Evolutionary conservation across 805 yeast genomes (phyloP).

Genomic region (Candida awuae): DNA sequence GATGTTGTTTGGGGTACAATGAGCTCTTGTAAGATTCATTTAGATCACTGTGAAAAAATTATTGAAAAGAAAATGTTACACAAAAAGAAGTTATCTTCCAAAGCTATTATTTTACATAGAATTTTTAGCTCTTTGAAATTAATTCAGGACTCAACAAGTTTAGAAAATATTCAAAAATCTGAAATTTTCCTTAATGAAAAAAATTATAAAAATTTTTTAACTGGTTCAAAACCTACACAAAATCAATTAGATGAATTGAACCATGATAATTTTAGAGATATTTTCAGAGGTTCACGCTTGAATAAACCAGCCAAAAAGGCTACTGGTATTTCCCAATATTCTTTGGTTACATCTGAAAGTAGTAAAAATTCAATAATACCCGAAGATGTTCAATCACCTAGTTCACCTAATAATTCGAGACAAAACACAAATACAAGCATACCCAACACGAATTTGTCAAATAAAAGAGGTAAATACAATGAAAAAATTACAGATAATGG

Average conservation of each 20-base stretch:
- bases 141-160: constrained; percentile 68
- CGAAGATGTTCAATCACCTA: constrained; percentile 5
- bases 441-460: not conserved
- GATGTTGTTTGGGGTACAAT: constrained; percentile 88
- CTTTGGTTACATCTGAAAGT: constrained; percentile 1
- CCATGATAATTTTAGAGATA: constrained; percentile 19
- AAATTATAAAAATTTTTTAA: constrained; percentile 28
- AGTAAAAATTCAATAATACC: constrained; percentile 1
- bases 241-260: constrained; percentile 22
- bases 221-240: constrained; percentile 23
- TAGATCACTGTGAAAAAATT: constrained; percentile 68
- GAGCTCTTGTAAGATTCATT: constrained; percentile 73
- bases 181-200: constrained; percentile 31
- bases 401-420: constrained; percentile 1
- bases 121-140: constrained; percentile 68
- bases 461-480: constrained; percentile 30
- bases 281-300: constrained; percentile 16
- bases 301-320: not conserved
- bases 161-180: constrained; percentile 28
- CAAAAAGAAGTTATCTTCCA: constrained; percentile 60
- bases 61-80: constrained; percentile 59
- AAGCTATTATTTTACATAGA: constrained; percentile 70
- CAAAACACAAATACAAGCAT: constrained; percentile 1
- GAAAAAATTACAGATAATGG: constrained; percentile 40
- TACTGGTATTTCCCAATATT: not conserved